Conservation (phyloP, 140 eudicot genomes). For the Oenanthe javanica region DNA sequence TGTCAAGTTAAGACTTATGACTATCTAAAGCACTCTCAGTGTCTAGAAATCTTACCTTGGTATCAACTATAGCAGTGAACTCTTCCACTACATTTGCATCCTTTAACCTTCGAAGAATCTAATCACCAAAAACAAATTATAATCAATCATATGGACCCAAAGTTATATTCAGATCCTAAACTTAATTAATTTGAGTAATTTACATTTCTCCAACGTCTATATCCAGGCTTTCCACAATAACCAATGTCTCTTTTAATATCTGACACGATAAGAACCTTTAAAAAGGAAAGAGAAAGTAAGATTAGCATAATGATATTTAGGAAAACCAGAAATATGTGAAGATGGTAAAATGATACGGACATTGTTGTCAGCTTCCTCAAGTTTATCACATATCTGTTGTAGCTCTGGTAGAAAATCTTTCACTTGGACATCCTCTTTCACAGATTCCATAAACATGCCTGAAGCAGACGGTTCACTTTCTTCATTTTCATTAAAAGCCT, state of each 20-base stretch:
- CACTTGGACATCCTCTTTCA: conserved; percentile 40
- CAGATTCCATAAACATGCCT: conserved; percentile 33
- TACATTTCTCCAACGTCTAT: conserved; percentile 92
- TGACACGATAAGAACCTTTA: conserved; percentile 66
- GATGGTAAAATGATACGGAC: conserved; percentile 19
- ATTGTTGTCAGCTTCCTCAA: conserved; percentile 84
- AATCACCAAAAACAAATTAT: conserved; percentile 14
- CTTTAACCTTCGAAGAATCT: conserved; percentile 64
- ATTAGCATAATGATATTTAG: conserved; percentile 10
- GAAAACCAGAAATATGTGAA: neutral
- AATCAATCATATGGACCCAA: conserved; percentile 11
- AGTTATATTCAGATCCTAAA: neutral
- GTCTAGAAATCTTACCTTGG: conserved; percentile 35
- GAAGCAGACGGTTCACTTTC: conserved; percentile 34
- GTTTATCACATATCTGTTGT: conserved; percentile 67
- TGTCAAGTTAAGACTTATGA: neutral
- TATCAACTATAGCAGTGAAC: conserved; percentile 49
- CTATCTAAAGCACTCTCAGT: neutral
- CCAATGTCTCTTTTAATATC: conserved; percentile 77
- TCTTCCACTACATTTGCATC: conserved; percentile 64
- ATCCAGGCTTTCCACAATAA: conserved; percentile 53
- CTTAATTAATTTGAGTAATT: neutral
- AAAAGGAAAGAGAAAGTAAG: conserved; percentile 3
- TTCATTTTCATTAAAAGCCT: conserved; percentile 24
- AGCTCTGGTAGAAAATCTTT: conserved; percentile 64